Conservation (phyloP, 257 asterid species). For the Rhazya stricta region DNA sequence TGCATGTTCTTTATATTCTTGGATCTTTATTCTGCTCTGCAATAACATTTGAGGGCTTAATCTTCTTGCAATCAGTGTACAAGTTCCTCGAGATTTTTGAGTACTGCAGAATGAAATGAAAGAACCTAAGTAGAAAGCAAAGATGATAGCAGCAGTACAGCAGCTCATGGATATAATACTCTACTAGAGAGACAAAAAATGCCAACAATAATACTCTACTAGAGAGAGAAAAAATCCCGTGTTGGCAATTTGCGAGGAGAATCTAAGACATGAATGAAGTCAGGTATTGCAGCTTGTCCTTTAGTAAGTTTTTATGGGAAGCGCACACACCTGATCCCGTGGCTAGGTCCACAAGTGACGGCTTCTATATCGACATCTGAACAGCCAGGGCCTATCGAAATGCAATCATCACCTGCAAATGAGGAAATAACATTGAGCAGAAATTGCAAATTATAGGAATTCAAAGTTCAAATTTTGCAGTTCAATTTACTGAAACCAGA, state of each 20-base stretch:
- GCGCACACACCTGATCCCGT: slow-evolving; percentile 73
- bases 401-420: slow-evolving; percentile 82
- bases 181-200: too few species aligned
- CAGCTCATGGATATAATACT: neutral
- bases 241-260: neutral
- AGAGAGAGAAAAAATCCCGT: neutral
- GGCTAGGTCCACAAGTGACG: slow-evolving; percentile 95
- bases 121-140: neutral
- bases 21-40: too few species aligned
- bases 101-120: neutral
- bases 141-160: neutral
- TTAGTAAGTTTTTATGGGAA: slow-evolving; percentile 1
- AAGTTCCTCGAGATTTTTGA: neutral
- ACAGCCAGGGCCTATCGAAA: slow-evolving; percentile 89
- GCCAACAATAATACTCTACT: too few species aligned
- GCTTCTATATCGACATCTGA: slow-evolving; percentile 76
- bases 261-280: neutral
- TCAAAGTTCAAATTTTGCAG: neutral
- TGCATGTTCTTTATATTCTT: too few species aligned
- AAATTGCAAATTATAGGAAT: neutral
- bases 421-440: too few species aligned
- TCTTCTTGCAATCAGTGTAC: too few species aligned
- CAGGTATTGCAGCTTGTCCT: slow-evolving; percentile 1
- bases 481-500: neutral
- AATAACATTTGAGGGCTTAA: too few species aligned